Base-by-base conservation (phyloP, 352 stramenopile genomes). In the Blastocystis sp. region DNA sequence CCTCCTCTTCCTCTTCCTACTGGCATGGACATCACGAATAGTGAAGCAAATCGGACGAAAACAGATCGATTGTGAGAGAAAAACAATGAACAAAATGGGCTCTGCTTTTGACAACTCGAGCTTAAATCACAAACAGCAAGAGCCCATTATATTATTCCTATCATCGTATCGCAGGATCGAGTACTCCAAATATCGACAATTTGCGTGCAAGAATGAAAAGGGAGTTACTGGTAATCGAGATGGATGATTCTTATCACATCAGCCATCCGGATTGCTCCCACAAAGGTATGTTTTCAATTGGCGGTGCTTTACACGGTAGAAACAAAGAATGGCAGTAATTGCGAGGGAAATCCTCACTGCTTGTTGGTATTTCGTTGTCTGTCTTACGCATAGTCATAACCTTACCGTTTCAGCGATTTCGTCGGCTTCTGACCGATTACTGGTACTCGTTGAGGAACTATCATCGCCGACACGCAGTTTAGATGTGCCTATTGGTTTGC, bases 201-300 rank as follows among this genome's bases (percentile, higher is more conserved):
- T 14, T 14, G 48, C 48, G 14, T 56, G 14, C 14, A 17, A 7
- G 14, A 56, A 56, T 56, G 48, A 56, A 56, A 14, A 56, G 48
- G 14, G 48, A 56, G 48, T 14, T 56, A 14, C 5, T 56, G 5
- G 5, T 14, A 17, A 56, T 71, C 19, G 64, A 71, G 38, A 21
- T 71, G 34, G 64, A 71, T 52, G 64, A 71, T 71, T 19, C 19
- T 4, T 71, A 71, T 71, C 64, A 71, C 38, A 23, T 71, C 34
- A 71, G 38, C 38, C 45, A 40, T 52, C 38, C 38, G 64, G 38
- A 71, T 71, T 71, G 64, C 17, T 52, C 34, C 9, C 34, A 71
- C 45, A 23, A 71, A 17, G 34, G 64, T 71, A 41, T 40, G 19
- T n/a, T 23, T 21, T 21, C 21, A n/a, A 23, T 71, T 9, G 14